phyloP scores from a whole-genome alignment of 2,329 filamentous ascomycete genomes.

The Paracoccidioides lutzii region DNA sequence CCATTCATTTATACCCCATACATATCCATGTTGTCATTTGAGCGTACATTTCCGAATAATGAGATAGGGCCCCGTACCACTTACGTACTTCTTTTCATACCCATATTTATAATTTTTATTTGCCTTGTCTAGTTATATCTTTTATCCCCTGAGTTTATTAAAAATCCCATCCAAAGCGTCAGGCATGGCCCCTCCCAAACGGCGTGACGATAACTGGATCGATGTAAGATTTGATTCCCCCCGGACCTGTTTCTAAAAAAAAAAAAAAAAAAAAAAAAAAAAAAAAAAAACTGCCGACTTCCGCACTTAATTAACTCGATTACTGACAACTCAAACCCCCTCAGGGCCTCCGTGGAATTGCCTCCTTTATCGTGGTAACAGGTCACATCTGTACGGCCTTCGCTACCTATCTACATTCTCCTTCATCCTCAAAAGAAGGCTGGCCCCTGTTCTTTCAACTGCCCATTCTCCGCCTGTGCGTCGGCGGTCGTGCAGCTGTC shows the following conservation, averaged over 20 bases:
- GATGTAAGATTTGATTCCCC: constrained; percentile 8
- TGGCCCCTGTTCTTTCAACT: constrained; percentile 14
- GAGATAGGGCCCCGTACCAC: too few species aligned
- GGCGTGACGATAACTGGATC: constrained; percentile 14
- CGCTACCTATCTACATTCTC: constrained; percentile 28
- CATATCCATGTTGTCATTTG: too few species aligned
- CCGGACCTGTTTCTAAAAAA: too few species aligned
- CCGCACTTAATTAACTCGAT: neutral
- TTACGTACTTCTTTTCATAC: neutral
- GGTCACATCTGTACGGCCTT: constrained; percentile 31
- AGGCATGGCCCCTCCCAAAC: constrained; percentile 5
- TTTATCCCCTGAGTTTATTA: neutral
- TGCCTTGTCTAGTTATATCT: neutral
- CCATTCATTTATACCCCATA: too few species aligned
- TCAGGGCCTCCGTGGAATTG: constrained; percentile 30
- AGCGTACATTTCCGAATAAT: too few species aligned
- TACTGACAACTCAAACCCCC: neutral
- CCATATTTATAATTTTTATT: neutral
- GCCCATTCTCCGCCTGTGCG: constrained; percentile 17
- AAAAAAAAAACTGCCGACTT: too few species aligned
- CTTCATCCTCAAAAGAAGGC: constrained; percentile 14
- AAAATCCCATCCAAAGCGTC: too few species aligned
- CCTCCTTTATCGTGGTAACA: constrained; percentile 31
- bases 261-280: too few species aligned
- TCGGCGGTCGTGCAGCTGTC: constrained; percentile 15